Base-by-base conservation (phyloP, 148 eudicot species). In the Chenopodium quinoa region DNA sequence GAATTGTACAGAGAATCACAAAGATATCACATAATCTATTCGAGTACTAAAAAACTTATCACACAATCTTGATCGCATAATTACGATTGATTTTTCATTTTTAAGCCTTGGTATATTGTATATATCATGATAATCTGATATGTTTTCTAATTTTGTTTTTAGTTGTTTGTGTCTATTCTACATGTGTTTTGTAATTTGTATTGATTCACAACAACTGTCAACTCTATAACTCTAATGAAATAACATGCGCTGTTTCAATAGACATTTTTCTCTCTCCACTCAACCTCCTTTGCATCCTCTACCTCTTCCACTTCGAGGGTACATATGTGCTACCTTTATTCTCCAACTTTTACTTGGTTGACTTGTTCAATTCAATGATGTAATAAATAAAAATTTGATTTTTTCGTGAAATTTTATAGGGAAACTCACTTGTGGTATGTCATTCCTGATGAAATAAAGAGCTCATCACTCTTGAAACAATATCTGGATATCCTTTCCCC, bases 401-500 rank as follows among this genome's bases (percentile, higher is more conserved):
- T 25, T 71, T 40, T 52, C 78, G 44, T 46, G 20, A 67, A 83
- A 64, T 62, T 63, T 44, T 79, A 4, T 78, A 95, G 98, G 96
- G 98, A 95, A 86, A 88, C 89, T 48, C 98, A 95, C 88, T 62
- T 95, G 50, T 95, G 98, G 98, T 93, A 86, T 81, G 84, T 91
- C 77, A 71, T 85, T 82, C 98, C 98, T 2, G 81, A 88, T 79
- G 94, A 95, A 88, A 90, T 95, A 76, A 90, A 86, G 80, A 66
- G 85, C 83, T 76, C 88, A 34, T 85, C 91, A 7, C 86, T 92
- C 52, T 78, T 92, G 77, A 87, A 85, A 69, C 89, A 86, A 40
- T 95, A 88, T 83, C 19, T 90, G 44, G 91, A 93, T 64, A 85
- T 95, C 76, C 86, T 95, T 63, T 90, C 95, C 6, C 91, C 94